Conservation (phyloP, 2,329 filamentous ascomycete species). For the Fusarium graminum region DNA sequence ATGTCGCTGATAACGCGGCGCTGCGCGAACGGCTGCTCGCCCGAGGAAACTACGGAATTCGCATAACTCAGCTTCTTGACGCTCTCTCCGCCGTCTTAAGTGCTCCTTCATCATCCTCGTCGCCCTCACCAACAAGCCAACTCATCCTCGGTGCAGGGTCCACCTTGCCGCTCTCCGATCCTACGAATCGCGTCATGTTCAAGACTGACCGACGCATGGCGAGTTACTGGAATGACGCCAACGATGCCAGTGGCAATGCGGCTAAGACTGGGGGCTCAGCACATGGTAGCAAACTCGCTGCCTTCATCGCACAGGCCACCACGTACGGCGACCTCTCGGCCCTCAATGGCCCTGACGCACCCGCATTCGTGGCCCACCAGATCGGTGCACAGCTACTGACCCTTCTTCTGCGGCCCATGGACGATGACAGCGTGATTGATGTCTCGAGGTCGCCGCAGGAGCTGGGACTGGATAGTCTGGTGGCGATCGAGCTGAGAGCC, state of each 20-base stretch:
- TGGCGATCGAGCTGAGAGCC: conserved; percentile 9
- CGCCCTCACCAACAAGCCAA: conserved; percentile 4
- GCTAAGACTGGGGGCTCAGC: conserved; percentile 7
- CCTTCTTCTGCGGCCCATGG: conserved; percentile 12
- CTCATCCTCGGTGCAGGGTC: conserved; percentile 12
- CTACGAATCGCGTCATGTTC: conserved; percentile 15
- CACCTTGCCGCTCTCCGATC: conserved; percentile 10
- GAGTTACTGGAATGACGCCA: conserved; percentile 10
- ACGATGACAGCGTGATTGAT: conserved; percentile 15
- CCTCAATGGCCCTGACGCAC: conserved; percentile 9
- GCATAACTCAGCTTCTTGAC: conserved; percentile 8
- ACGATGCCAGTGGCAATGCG: conserved; percentile 11
- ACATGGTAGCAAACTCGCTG: conserved; percentile 12
- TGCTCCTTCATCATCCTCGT: conserved; percentile 7
- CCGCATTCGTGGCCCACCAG: conserved; percentile 14
- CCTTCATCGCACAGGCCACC: conserved; percentile 13
- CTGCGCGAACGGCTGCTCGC: conserved; percentile 8
- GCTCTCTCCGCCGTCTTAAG: conserved; percentile 11
- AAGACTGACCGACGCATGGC: conserved; percentile 10
- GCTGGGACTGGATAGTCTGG: conserved; percentile 11
- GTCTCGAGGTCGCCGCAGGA: conserved; percentile 7
- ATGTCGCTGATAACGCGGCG: conserved; percentile 11
- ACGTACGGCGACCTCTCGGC: conserved; percentile 7
- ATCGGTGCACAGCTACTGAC: conserved; percentile 10
- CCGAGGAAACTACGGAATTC: conserved; percentile 16